phyloP scores from a whole-genome alignment of 1,139 yeast species.

The Schwanniomyces etchellsii region DNA sequence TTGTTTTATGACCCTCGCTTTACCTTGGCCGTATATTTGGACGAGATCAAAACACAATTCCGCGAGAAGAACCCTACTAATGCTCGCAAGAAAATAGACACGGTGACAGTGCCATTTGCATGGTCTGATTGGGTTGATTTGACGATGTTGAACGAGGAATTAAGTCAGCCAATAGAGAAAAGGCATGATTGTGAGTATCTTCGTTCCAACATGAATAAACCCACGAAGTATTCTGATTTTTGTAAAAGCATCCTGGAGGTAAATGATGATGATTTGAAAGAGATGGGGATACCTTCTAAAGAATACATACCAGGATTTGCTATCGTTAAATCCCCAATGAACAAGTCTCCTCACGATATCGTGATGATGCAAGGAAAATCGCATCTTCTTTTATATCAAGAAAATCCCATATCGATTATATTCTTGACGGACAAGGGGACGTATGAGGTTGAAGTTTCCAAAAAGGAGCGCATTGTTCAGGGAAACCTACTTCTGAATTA shows the following conservation, averaged over 20 bases:
- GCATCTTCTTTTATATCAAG: constrained; percentile 22
- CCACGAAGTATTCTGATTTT: constrained; percentile 15
- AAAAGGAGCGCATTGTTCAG: constrained; percentile 16
- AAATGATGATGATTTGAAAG: constrained; percentile 15
- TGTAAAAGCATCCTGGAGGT: constrained; percentile 16
- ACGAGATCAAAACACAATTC: constrained; percentile 18
- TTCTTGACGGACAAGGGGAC: constrained; percentile 17
- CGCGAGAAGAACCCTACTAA: constrained; percentile 6
- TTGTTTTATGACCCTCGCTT: constrained; percentile 36
- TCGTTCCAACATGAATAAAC: constrained; percentile 13
- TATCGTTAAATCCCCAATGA: constrained; percentile 18
- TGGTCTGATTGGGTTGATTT: constrained; percentile 29
- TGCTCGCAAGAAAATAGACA: constrained; percentile 13
- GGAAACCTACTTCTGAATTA: constrained; percentile 18
- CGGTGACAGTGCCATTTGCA: constrained; percentile 20
- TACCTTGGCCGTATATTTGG: constrained; percentile 29
- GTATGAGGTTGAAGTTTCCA: constrained; percentile 19
- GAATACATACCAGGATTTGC: constrained; percentile 24
- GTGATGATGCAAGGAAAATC: constrained; percentile 24
- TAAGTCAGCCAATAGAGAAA: constrained; percentile 13
- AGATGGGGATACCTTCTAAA: constrained; percentile 14
- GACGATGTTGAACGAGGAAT: constrained; percentile 15
- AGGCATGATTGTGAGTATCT: constrained; percentile 18
- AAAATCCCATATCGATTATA: constrained; percentile 26
- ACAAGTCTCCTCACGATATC: constrained; percentile 21